Percentiles rank a stretch among this genome's conserved stretches.
Evolutionary conservation across 2,329 filamentous ascomycete genomes (phyloP).

Genomic region (Nakataea oryzae): DNA sequence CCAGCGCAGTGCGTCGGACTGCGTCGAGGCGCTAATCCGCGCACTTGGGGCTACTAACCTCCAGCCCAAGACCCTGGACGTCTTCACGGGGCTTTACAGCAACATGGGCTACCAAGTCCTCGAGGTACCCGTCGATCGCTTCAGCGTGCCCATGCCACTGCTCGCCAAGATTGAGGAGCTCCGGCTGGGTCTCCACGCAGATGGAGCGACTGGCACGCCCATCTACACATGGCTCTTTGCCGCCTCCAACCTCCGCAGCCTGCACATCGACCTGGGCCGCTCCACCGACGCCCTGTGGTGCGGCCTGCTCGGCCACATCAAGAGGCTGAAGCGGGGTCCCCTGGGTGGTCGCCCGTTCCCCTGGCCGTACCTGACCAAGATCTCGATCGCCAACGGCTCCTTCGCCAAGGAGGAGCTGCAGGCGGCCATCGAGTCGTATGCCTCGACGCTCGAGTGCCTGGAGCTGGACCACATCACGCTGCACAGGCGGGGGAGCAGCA

Average conservation of each 20-base stretch:
- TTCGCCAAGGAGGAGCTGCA: neutral
- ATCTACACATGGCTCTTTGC: neutral
- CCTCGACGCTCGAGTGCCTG: neutral
- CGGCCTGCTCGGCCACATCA: neutral
- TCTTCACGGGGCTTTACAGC: neutral
- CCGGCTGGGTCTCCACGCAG: neutral
- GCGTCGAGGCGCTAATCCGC: neutral
- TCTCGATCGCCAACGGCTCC: neutral
- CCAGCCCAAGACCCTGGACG: neutral
- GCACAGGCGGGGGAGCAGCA: too few relatives aligned
- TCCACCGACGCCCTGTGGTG: neutral
- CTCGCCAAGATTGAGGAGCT: neutral
- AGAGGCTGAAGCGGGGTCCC: too few relatives aligned
- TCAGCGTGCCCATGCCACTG: neutral
- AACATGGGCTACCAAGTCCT: neutral
- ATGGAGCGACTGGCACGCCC: too few relatives aligned
- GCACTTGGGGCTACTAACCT: neutral
- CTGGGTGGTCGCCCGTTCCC: neutral
- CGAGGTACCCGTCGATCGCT: fast-evolving
- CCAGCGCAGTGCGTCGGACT: neutral
- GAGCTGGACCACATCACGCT: neutral
- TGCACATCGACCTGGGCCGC: neutral
- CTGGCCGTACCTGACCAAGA: neutral
- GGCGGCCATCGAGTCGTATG: neutral
- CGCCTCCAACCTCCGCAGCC: neutral